Base-by-base conservation (phyloP, 805 yeast genomes). In the Starmerella bombicola region DNA sequence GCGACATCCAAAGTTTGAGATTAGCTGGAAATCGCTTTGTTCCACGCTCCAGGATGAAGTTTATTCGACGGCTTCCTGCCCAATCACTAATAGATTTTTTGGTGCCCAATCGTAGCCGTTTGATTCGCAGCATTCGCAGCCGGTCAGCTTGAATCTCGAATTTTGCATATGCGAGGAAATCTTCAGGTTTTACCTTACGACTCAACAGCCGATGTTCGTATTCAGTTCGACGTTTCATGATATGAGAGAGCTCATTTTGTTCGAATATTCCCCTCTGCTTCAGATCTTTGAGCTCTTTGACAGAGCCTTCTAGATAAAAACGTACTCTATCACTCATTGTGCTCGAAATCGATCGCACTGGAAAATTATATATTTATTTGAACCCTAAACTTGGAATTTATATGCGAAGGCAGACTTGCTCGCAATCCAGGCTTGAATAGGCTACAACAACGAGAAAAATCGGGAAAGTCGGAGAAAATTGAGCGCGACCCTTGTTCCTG, bases 201-300 rank as follows among this genome's bases (percentile, higher is more conserved):
- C 93, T 82, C 33, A 73, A 72, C 40, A 91, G 73, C 42, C 94
- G 65, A 59, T 91, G 95, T 62, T 91, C 99, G 54, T 85, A 91
- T 61, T 86, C 96, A 0, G 96, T 88, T 64, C 98, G 73, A 56
- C 85, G 74, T 63, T 91, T 78, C 84, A 88, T 83, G 40, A 91
- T 79, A 66, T 71, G 69, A 30, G 78, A 76, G 49, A 85, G 75
- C 61, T 91, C 98, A 51, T 72, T 73, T 52, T 80, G 80, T 31
- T 76, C 78, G 59, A 91, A 91, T 4, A 91, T 67, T 3, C 85
- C 85, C 54, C 82, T 79, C 42, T 73, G 73, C 44, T 78, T 76
- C 25, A 91, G 70, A 54, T 88, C 98, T 54, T 86, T 88, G 40
- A 91, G 69, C 61, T 91, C 99, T 0, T 95, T 94, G 55, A 86